A percentile compares a stretch with the other conserved stretches of the same genome.
phyloP scores from a whole-genome alignment of 768 basidiomycete genomes.

The Trametes maxima region DNA sequence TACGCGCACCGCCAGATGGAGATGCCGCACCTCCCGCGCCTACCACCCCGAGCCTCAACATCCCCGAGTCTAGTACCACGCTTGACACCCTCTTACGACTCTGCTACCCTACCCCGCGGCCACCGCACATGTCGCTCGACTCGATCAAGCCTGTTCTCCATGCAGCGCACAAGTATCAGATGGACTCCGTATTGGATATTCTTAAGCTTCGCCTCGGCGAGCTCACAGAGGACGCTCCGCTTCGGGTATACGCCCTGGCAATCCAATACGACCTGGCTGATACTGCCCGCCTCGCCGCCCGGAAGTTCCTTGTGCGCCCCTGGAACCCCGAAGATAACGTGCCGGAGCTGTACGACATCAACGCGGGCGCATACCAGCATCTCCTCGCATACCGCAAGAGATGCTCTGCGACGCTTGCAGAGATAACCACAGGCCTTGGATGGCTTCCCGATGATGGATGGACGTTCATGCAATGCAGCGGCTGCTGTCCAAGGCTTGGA shows the following conservation, averaged over 20 bases:
- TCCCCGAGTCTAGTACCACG: slow-evolving; percentile 5
- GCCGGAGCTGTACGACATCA: slow-evolving; percentile 10
- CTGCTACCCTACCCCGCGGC: slow-evolving; percentile 12
- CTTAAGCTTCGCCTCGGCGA: neutral
- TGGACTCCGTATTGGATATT: neutral
- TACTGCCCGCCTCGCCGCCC: slow-evolving; percentile 60
- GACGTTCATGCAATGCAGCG: neutral
- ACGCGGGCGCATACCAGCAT: slow-evolving; percentile 8
- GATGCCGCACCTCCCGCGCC: neutral
- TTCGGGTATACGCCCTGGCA: slow-evolving; percentile 69
- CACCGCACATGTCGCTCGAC: slow-evolving; percentile 9
- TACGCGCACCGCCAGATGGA: neutral
- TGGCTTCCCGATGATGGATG: neutral
- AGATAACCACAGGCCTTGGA: neutral
- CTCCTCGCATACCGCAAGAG: slow-evolving; percentile 25
- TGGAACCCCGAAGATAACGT: neutral
- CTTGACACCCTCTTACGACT: slow-evolving; percentile 22
- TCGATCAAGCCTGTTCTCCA: slow-evolving; percentile 15
- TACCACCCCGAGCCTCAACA: neutral
- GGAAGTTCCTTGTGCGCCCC: slow-evolving; percentile 46
- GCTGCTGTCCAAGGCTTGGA: neutral
- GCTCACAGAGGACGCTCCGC: slow-evolving; percentile 34
- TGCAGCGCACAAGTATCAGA: slow-evolving; percentile 27
- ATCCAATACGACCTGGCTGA: slow-evolving; percentile 62
- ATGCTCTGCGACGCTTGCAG: slow-evolving; percentile 33